phyloP scores from a whole-genome alignment of 805 yeast genomes.

The Kazachstania taianensis region DNA sequence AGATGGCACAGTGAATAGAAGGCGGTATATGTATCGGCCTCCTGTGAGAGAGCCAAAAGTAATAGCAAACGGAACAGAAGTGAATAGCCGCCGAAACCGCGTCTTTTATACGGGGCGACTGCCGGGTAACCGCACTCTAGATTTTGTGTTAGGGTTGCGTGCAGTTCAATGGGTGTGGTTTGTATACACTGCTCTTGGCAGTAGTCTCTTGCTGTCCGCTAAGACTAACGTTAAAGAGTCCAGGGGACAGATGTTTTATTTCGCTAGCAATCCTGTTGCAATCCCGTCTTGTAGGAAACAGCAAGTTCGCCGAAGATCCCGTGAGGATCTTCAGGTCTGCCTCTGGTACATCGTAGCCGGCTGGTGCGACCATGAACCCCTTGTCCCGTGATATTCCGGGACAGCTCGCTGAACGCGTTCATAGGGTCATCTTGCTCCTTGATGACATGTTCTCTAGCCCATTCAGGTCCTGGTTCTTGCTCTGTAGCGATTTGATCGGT shows the following conservation, averaged over 20 bases:
- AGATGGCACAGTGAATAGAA: conserved; percentile 33
- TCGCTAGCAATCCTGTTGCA: no score
- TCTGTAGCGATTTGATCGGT: conserved; percentile 52
- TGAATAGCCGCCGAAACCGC: not conserved
- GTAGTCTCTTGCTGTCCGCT: no score
- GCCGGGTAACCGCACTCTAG: no score
- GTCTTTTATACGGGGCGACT: not conserved
- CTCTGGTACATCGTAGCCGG: conserved; percentile 25
- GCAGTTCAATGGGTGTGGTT: no score
- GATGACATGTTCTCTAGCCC: conserved; percentile 53
- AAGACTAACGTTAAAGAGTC: no score
- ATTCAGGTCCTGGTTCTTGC: conserved; percentile 62
- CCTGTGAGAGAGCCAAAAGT: conserved; percentile 1
- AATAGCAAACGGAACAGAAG: not conserved
- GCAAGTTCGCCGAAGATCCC: conserved; percentile 60
- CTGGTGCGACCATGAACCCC: conserved; percentile 39
- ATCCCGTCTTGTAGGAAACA: no score
- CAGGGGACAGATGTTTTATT: no score
- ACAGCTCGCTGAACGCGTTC: conserved; percentile 49
- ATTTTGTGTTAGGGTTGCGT: no score
- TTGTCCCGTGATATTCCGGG: conserved; percentile 71
- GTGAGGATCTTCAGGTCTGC: conserved; percentile 24
- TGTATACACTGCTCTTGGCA: no score
- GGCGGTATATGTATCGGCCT: conserved; percentile 28
- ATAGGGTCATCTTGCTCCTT: conserved; percentile 41